Percentiles rank a stretch among this genome's conserved stretches.
These are phyloP conservation scores for Ceratocystis smalleyi DNA, from an alignment of 2,329 filamentous ascomycete genomes.

Conservation along the genomic window DNA sequence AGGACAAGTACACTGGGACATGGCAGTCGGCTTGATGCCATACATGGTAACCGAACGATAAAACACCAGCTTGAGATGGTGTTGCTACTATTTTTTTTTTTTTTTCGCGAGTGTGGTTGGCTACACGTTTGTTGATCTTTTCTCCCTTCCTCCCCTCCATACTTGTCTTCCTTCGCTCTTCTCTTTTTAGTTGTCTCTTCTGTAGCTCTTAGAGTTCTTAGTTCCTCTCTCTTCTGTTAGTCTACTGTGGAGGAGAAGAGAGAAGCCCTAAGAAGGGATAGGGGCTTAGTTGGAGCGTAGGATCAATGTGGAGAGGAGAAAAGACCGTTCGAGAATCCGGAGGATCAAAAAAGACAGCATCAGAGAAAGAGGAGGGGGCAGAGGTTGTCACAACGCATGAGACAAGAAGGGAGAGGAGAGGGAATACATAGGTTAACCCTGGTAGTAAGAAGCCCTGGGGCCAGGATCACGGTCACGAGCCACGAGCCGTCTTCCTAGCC, in stretches of 20 bases:
- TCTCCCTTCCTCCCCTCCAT: background rate
- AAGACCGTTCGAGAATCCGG: constrained; percentile 10
- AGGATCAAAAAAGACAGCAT: constrained; percentile 12
- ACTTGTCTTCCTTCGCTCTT: background rate
- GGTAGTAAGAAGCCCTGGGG: background rate
- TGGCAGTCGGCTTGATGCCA: too few species aligned
- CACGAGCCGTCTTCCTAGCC: too few species aligned
- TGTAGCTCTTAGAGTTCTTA: background rate
- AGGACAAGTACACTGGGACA: too few species aligned
- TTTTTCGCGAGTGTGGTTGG: too few species aligned
- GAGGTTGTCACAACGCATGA: background rate
- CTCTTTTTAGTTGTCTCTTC: background rate
- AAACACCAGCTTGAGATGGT: too few species aligned
- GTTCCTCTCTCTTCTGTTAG: background rate
- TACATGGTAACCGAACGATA: too few species aligned
- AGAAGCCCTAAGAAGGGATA: background rate
- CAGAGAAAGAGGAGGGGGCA: background rate
- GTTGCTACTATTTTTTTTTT: background rate
- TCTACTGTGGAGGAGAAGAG: constrained; percentile 12
- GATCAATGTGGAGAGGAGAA: constrained; percentile 11
- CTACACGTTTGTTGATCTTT: background rate
- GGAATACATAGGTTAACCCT: background rate
- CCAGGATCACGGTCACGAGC: background rate
- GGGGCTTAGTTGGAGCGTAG: background rate
- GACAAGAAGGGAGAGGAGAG: background rate